Evolutionary conservation across 768 basidiomycete genomes (phyloP).

Genomic region (Lentinula boryana): DNA sequence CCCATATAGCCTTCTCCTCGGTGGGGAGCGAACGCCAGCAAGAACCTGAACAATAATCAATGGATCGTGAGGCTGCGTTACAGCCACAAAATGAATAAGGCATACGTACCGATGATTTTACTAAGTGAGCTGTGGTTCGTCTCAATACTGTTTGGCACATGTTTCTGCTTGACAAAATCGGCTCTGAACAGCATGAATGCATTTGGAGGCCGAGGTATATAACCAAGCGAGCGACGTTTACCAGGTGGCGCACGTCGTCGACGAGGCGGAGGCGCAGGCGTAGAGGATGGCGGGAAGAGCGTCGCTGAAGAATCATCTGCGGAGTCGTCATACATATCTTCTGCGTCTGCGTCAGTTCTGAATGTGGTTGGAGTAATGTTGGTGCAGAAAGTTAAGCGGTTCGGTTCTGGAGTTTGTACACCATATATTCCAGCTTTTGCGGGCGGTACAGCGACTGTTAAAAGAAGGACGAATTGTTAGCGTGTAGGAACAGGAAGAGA

Average conservation of each 20-base stretch:
- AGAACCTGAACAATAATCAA: slow-evolving; percentile 43
- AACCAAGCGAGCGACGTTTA: slow-evolving; percentile 53
- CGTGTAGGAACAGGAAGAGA: background rate
- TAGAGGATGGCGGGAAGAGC: slow-evolving; percentile 48
- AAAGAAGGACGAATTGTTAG: background rate
- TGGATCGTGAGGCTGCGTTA: background rate
- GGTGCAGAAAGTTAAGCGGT: slow-evolving; percentile 49
- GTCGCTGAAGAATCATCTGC: slow-evolving; percentile 16
- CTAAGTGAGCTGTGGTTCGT: slow-evolving; percentile 69
- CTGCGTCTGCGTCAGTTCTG: slow-evolving; percentile 25
- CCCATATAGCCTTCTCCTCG: slow-evolving; percentile 70
- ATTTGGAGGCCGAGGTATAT: slow-evolving; percentile 79
- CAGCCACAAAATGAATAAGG: slow-evolving; percentile 15
- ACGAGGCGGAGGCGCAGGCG: slow-evolving; percentile 29
- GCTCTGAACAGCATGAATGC: slow-evolving; percentile 87
- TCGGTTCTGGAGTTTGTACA: background rate
- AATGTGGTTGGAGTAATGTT: slow-evolving; percentile 54
- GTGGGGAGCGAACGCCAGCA: slow-evolving; percentile 71
- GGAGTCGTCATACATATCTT: slow-evolving; percentile 16
- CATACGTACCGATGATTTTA: slow-evolving; percentile 59
- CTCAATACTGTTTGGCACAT: slow-evolving; percentile 74
- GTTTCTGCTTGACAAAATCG: slow-evolving; percentile 73
- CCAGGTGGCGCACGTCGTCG: slow-evolving; percentile 51
- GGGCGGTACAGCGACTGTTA: background rate
- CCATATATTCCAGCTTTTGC: slow-evolving; percentile 3